These are phyloP conservation scores for Aaosphaeria pasadenensis DNA, from an alignment of 2,329 filamentous ascomycete species.

Conservation along the genomic window DNA sequence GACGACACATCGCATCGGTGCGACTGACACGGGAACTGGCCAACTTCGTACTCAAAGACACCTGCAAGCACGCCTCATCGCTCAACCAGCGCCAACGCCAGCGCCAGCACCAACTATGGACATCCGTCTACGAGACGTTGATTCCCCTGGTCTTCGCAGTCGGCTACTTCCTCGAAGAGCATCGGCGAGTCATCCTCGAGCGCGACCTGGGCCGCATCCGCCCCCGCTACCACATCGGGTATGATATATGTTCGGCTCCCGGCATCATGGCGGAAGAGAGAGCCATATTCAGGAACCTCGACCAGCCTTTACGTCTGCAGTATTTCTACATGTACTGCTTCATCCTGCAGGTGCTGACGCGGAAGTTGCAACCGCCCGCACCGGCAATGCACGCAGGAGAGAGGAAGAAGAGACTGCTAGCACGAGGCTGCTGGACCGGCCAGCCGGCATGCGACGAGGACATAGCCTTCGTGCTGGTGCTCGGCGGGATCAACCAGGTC, in stretches of 20 bases:
- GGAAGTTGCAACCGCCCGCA: slow-evolving; percentile 26
- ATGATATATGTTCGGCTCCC: slow-evolving; percentile 31
- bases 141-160: slow-evolving; percentile 36
- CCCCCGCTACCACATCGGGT: slow-evolving; percentile 30
- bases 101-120: slow-evolving; percentile 31
- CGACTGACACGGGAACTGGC: slow-evolving; percentile 32
- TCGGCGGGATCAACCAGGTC: slow-evolving; percentile 33
- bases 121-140: slow-evolving; percentile 35
- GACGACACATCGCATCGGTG: slow-evolving; percentile 34
- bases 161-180: slow-evolving; percentile 36
- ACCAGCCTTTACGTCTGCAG: slow-evolving; percentile 30
- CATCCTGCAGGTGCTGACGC: slow-evolving; percentile 30
- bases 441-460: slow-evolving; percentile 33
- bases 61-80: slow-evolving; percentile 17
- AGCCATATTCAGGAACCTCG: slow-evolving; percentile 27
- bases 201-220: slow-evolving; percentile 33
- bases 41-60: slow-evolving; percentile 29
- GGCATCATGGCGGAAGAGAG: slow-evolving; percentile 25
- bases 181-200: slow-evolving; percentile 27
- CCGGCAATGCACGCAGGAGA: slow-evolving; percentile 18
- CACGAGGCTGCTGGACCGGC: slow-evolving; percentile 26
- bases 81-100: background rate
- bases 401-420: slow-evolving; percentile 20
- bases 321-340: slow-evolving; percentile 39
- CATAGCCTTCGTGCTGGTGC: slow-evolving; percentile 32